Conservation (phyloP, 2,329 filamentous ascomycete species). For the Esteya vermicola region DNA sequence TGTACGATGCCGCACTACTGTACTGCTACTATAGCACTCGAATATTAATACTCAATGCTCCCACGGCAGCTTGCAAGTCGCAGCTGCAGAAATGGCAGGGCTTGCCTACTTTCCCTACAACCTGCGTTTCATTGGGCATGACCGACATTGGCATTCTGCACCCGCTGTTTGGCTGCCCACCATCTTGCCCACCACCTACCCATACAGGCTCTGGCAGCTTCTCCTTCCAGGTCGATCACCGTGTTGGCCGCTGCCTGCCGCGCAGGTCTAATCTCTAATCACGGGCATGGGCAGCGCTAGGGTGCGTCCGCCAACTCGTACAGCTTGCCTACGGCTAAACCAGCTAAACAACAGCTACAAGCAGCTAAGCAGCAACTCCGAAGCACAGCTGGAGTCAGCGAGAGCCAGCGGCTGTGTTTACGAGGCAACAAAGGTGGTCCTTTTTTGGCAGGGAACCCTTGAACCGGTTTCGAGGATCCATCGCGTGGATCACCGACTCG, state of each 20-base stretch:
- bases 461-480: constrained; percentile 1
- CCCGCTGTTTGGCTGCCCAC: too few relatives aligned
- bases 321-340: too few relatives aligned
- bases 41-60: too few relatives aligned
- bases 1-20: neutral
- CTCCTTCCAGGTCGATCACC: neutral
- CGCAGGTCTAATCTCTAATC: neutral
- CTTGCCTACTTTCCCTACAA: too few relatives aligned
- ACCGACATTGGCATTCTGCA: neutral
- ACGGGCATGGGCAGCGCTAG: constrained; percentile 2
- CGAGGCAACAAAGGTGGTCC: too few relatives aligned
- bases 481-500: neutral
- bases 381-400: too few relatives aligned
- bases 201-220: too few relatives aligned
- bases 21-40: too few relatives aligned
- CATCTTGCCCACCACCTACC: too few relatives aligned
- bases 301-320: constrained; percentile 2
- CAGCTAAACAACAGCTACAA: too few relatives aligned
- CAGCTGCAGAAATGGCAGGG: neutral
- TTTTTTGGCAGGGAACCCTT: neutral
- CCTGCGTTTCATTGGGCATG: neutral
- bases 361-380: too few relatives aligned
- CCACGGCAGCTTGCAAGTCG: neutral
- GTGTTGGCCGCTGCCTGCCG: neutral
- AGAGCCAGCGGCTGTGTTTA: too few relatives aligned